Percentiles rank a stretch among this genome's conserved stretches.
Conservation (phyloP, 768 basidiomycete genomes). For the Trametes elegans region DNA sequence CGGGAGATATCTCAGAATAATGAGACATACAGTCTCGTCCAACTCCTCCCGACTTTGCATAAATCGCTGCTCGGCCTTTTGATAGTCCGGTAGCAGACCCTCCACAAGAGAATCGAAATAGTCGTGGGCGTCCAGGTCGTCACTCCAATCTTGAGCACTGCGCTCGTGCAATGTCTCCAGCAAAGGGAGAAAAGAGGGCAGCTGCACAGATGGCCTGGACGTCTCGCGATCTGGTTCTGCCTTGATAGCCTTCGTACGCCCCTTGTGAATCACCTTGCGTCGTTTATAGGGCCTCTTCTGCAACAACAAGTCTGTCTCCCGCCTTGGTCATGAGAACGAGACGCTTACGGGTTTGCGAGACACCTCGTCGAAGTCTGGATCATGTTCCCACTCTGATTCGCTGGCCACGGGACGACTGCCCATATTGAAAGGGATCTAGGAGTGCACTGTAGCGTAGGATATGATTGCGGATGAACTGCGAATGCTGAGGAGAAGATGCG, state of each 20-base stretch:
- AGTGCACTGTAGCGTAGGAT: not conserved
- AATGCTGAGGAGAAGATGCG: no score
- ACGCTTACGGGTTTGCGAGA: not conserved
- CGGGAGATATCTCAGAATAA: no score
- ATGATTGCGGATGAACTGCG: no score
- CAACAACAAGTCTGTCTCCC: not conserved
- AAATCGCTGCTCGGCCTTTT: conserved; percentile 30
- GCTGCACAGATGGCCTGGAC: not conserved
- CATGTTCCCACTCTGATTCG: conserved; percentile 12
- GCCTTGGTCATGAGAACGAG: not conserved
- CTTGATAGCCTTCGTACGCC: not conserved
- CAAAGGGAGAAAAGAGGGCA: conserved; percentile 1
- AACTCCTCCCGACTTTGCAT: conserved; percentile 23
- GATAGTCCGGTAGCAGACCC: conserved; percentile 33
- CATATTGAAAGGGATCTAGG: not conserved
- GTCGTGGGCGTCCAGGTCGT: conserved; percentile 4
- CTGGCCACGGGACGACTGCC: conserved; percentile 4
- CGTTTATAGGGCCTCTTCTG: not conserved
- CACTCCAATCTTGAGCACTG: not conserved
- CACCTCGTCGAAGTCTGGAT: not conserved
- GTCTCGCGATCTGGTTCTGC: not conserved
- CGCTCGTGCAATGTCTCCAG: conserved; percentile 2
- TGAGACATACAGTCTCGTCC: conserved; percentile 24
- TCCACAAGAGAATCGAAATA: conserved; percentile 37
- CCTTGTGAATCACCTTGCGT: conserved; percentile 1